Evolutionary conservation across 371 early-diverging fungal species (phyloP), one percentile per base, ranked within the genome.

Genomic region (Capniomyces stellatus): DNA sequence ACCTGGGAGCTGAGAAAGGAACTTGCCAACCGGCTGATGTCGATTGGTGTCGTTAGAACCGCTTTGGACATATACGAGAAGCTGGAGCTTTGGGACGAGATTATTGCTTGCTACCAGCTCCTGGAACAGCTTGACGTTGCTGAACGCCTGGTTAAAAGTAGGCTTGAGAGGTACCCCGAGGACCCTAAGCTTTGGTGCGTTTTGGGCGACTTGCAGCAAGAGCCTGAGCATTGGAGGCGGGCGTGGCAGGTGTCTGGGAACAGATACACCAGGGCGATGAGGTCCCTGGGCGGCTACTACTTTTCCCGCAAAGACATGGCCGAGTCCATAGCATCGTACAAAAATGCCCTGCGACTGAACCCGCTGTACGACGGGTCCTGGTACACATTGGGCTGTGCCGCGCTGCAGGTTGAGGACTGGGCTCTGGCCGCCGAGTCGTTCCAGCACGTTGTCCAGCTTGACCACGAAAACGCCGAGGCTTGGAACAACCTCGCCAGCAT

Each of bases 1-100:
- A 86, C 84, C 54, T 96, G 97, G 97, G 89, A 87, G 46, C 71
- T 96, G 69, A 92, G 92, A 69, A 82, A 79, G 57, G 93, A 96
- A 58, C 69, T 94, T 43, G 97, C 87, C 18, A 75, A 82, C 25
- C 76, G 82, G 31, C 85, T 83, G 64, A 74, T 87, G 56, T 73
- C 79, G 1, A 59, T 93, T 43, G 97, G 97, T 54, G 85, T 89
- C 1, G 40, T 89, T 27, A 78, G 86, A 13, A 85, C 91, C 3
- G 92, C 95, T 3, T 65, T 88, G 19, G 90, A 92, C 43, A 93
- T 96, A 51, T 96, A 80, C 67, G 83, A 86, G 63, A 80, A 90
- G 18, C 70, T 94, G 48, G 82, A 90, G 54, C 72, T 92, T 76
- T 96, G 92, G 92, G 94, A 96, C 61, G 84, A 93, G 56, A 83